These are phyloP conservation scores for Barnettozyma sp. DNA, from an alignment of 805 yeast genomes.

Conservation along the genomic window DNA sequence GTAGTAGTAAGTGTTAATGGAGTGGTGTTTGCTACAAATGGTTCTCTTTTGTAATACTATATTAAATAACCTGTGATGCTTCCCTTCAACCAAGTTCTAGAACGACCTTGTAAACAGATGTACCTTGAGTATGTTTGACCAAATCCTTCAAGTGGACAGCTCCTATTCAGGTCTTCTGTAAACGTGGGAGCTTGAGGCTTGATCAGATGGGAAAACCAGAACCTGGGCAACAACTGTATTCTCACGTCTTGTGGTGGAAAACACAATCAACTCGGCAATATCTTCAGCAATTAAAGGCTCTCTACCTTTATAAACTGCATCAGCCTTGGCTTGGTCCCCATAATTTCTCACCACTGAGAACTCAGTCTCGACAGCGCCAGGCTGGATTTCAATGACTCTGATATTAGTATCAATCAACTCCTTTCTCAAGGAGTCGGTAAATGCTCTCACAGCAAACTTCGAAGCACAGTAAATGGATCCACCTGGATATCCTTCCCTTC, in stretches of 20 bases:
- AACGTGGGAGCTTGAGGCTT: constrained; percentile 55
- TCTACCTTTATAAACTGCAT: constrained; percentile 48
- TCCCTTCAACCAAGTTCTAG: too few species aligned
- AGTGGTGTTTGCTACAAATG: too few species aligned
- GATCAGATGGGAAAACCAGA: constrained; percentile 78
- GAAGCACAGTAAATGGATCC: constrained; percentile 75
- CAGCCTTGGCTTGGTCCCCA: constrained; percentile 49
- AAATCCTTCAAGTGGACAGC: too few species aligned
- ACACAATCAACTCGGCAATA: constrained; percentile 30
- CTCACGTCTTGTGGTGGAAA: constrained; percentile 48
- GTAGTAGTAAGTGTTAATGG: too few species aligned
- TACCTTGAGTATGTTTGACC: too few species aligned
- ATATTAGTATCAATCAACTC: constrained; percentile 66
- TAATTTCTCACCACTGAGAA: constrained; percentile 54
- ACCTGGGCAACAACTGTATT: constrained; percentile 67
- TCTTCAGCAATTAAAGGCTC: constrained; percentile 54
- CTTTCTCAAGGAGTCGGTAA: constrained; percentile 65
- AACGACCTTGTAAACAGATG: too few species aligned
- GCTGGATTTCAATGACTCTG: constrained; percentile 60
- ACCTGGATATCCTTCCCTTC: constrained; percentile 72
- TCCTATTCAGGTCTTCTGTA: constrained; percentile 49
- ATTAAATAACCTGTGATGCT: too few species aligned
- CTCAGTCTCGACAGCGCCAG: constrained; percentile 67
- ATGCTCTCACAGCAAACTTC: constrained; percentile 65
- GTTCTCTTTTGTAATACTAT: too few species aligned